Conservation (phyloP, 768 basidiomycete genomes). For the Suillus brevipes region DNA sequence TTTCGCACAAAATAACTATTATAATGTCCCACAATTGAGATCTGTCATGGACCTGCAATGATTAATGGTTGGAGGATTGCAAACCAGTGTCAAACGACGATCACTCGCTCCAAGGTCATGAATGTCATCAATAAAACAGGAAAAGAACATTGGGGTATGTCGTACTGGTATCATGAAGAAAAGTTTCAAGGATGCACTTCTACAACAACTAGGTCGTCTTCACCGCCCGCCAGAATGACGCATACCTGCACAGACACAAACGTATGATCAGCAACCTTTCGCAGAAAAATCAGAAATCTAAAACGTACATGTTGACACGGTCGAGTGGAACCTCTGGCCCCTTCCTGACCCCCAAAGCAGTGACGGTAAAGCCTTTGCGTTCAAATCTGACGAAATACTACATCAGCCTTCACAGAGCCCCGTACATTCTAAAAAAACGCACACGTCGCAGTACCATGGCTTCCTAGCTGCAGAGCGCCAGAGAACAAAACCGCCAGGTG, state of each 20-base stretch:
- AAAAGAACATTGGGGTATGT: not conserved
- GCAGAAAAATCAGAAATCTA: not conserved
- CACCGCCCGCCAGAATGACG: constrained; percentile 32
- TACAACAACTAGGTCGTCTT: constrained; percentile 12
- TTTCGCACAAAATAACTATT: not conserved
- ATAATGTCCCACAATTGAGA: not conserved
- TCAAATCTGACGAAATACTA: constrained; percentile 40
- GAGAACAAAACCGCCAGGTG: constrained; percentile 58
- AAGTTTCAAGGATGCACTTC: not conserved
- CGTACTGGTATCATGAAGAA: not conserved
- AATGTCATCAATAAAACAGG: not conserved
- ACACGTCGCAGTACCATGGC: constrained; percentile 67
- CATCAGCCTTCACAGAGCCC: not conserved
- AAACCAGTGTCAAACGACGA: not conserved
- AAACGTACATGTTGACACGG: constrained; percentile 65
- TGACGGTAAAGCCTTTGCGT: constrained; percentile 52
- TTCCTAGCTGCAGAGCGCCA: constrained; percentile 64
- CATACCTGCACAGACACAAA: constrained; percentile 23
- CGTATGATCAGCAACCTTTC: not conserved
- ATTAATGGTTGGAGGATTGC: not conserved
- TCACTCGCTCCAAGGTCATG: not conserved
- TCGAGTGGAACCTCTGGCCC: constrained; percentile 54
- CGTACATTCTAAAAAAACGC: constrained; percentile 8
- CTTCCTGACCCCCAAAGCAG: constrained; percentile 51
- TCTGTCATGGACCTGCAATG: not conserved